Evolutionary conservation across 352 stramenopile species (phyloP), one percentile per base, ranked within the genome.

Genomic region (Globisporangium canariense): DNA sequence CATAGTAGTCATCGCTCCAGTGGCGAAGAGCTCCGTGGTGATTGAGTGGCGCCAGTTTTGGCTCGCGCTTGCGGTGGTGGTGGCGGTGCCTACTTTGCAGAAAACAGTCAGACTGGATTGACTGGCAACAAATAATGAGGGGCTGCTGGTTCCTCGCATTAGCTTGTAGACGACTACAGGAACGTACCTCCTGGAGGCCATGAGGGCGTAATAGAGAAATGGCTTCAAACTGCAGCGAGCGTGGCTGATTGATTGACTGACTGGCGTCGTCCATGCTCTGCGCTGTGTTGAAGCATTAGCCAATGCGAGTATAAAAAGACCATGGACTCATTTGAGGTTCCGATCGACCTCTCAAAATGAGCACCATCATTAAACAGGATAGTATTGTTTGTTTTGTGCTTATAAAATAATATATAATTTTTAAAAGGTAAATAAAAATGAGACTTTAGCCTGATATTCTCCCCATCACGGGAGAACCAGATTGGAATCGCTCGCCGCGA

Each of bases 231-330:
- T 10, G 11, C 20, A 28, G 25, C 25, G 25, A 28, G 47, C 11
- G 36, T 41, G 36, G 11, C 36, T 41, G 36, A 41, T 41, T 54
- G 28, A n/a, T 54, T 36, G 18, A 34, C 20, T 52, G 38, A 43
- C 13, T 43, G 38, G 40, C 14, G 47, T 54, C 22, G 22, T 30
- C 47, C 47, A 6, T 22, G 25, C 16, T 54, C 47, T 54, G 47
- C 28, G 47, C 47, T 28, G 16, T 54, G 47, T 54, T 54, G 47
- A 54, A 54, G 47, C 47, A 54, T 34, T 54, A 46, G 14, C 40
- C 47, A 34, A 54, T 5, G 47, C 47, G 28, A 46, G 40, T 60
- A 60, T 60, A 60, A 60, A 60, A 60, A 60, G 36, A 50, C 36
- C 14, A 46, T n/a, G 13, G 40, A 13, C 40, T 46, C 40, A 46